Conservation (phyloP, 192 early-diverging fungal genomes). For the Entophlyctis luteolus region DNA sequence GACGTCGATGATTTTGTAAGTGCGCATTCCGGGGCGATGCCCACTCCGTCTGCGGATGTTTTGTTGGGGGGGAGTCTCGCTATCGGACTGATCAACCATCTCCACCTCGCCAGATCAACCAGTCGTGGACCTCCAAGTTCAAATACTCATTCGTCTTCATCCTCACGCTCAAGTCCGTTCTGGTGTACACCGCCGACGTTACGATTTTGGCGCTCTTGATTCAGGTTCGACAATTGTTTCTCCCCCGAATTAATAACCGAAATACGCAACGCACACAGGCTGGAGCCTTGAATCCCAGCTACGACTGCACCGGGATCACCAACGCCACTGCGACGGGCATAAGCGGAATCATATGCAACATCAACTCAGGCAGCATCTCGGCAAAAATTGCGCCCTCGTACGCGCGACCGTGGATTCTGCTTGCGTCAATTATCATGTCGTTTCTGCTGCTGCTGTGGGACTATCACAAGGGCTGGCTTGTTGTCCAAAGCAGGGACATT, state of each 20-base stretch:
- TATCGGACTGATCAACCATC: too few species aligned
- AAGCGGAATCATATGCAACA: background rate
- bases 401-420: slow-evolving; percentile 37
- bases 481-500: slow-evolving; percentile 71
- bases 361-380: background rate
- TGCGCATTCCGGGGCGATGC: too few species aligned
- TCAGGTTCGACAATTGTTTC: slow-evolving; percentile 7
- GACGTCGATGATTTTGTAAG: slow-evolving; percentile 70
- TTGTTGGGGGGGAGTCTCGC: too few species aligned
- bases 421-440: slow-evolving; percentile 64
- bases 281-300: background rate
- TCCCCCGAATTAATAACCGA: background rate
- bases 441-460: slow-evolving; percentile 68
- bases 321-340: background rate
- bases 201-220: slow-evolving; percentile 67
- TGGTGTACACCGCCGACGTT: slow-evolving; percentile 78
- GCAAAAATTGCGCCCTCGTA: slow-evolving; percentile 3
- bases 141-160: slow-evolving; percentile 59
- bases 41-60: too few species aligned
- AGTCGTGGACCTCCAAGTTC: slow-evolving; percentile 41
- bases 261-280: slow-evolving; percentile 2
- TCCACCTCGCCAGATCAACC: too few species aligned
- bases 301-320: background rate
- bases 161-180: slow-evolving; percentile 64
- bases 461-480: slow-evolving; percentile 58